These are phyloP conservation scores for Hemisphaericaspora xylofermentans DNA, from an alignment of 1,139 yeast species.

Conservation along the genomic window DNA sequence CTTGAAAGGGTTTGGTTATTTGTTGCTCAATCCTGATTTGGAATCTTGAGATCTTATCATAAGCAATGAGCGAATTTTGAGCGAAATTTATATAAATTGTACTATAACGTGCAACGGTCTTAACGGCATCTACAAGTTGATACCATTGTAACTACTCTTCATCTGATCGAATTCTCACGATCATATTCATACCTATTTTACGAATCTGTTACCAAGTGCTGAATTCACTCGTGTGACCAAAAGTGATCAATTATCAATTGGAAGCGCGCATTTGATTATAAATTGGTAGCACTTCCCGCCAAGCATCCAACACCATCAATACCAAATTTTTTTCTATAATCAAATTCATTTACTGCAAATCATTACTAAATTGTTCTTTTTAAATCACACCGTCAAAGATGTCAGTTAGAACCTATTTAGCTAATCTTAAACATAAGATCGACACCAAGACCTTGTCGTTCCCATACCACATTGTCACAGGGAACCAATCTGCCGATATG, in stretches of 20 bases:
- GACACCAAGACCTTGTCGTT: conserved; percentile 13
- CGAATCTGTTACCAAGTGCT: too few species aligned
- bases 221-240: too few species aligned
- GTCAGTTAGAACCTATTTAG: conserved; percentile 26
- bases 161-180: too few species aligned
- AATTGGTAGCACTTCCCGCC: background rate
- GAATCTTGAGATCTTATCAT: too few species aligned
- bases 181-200: too few species aligned
- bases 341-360: too few species aligned
- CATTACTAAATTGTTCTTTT: background rate
- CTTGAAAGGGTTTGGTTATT: too few species aligned
- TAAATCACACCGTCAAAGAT: too few species aligned
- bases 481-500: conserved; percentile 83
- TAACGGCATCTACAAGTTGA: background rate
- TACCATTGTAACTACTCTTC: background rate
- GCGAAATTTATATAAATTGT: too few species aligned
- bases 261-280: background rate
- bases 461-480: conserved; percentile 58
- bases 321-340: background rate
- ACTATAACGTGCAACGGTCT: background rate
- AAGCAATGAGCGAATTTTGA: too few species aligned
- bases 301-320: background rate
- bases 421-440: conserved; percentile 20
- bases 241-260: background rate
- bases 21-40: too few species aligned